A percentile compares a stretch with the other conserved stretches of the same genome.
Conservation (phyloP, 2,329 filamentous ascomycete species). For the Teratosphaeriaceae sp. region DNA sequence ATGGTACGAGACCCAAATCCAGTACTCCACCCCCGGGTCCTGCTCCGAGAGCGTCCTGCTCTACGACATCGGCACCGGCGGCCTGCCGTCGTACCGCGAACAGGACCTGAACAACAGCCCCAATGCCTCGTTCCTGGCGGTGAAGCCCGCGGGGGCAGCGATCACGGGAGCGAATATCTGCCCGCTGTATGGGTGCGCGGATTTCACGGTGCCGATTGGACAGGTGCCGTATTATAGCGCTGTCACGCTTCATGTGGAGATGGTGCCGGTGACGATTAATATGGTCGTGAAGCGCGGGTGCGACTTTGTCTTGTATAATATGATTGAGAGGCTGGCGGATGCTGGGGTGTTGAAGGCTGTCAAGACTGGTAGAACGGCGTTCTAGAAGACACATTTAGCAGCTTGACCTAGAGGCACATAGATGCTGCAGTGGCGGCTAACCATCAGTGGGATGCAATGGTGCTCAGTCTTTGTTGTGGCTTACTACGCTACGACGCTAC, state of each 20-base stretch:
- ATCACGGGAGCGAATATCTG: background rate
- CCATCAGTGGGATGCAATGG: too few species aligned
- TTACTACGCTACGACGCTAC: too few species aligned
- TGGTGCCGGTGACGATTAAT: conserved; percentile 38
- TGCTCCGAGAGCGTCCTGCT: conserved; percentile 38
- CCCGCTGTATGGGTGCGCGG: conserved; percentile 32
- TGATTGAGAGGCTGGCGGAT: conserved; percentile 36
- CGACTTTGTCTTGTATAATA: conserved; percentile 37
- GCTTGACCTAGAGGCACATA: too few species aligned
- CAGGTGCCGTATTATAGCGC: conserved; percentile 36
- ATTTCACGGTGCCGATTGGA: conserved; percentile 39
- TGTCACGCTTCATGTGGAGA: conserved; percentile 34
- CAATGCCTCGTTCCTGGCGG: background rate
- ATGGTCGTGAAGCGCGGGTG: conserved; percentile 39
- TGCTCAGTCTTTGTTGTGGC: too few species aligned
- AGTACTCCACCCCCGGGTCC: conserved; percentile 31
- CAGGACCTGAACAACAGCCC: background rate
- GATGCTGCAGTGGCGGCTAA: too few species aligned
- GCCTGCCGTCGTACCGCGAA: conserved; percentile 13
- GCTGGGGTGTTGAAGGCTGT: conserved; percentile 33
- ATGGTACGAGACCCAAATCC: conserved; percentile 33
- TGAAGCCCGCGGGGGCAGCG: background rate
- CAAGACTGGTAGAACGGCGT: conserved; percentile 34
- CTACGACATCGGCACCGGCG: conserved; percentile 39
- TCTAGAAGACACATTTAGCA: background rate